These are phyloP conservation scores for Aspergillus cejpii DNA, from an alignment of 2,329 filamentous ascomycete species.

Conservation along the genomic window DNA sequence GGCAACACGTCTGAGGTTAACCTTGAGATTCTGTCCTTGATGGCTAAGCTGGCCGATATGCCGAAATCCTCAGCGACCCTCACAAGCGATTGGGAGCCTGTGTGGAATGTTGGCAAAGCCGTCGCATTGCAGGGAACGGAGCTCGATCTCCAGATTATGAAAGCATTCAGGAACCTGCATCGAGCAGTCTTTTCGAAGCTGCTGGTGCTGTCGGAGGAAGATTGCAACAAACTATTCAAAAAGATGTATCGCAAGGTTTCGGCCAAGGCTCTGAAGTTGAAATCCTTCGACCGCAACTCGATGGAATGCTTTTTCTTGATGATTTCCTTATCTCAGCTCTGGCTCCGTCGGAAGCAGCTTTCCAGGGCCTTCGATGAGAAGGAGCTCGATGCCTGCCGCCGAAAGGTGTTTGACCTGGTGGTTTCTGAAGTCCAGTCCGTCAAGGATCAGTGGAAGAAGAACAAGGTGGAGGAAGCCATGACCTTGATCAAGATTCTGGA, in stretches of 20 bases:
- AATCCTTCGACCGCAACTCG: slow-evolving; percentile 28
- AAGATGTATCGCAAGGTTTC: slow-evolving; percentile 31
- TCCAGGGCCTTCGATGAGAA: slow-evolving; percentile 23
- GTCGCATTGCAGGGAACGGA: slow-evolving; percentile 29
- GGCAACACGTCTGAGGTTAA: slow-evolving; percentile 22
- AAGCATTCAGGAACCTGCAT: slow-evolving; percentile 34
- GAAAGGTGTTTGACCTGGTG: slow-evolving; percentile 30
- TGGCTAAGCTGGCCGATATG: slow-evolving; percentile 37
- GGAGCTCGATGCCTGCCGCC: slow-evolving; percentile 28
- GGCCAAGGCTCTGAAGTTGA: slow-evolving; percentile 25
- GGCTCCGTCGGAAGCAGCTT: slow-evolving; percentile 29
- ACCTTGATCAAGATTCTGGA: slow-evolving; percentile 35
- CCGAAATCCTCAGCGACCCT: slow-evolving; percentile 34
- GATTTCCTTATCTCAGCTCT: slow-evolving; percentile 32
- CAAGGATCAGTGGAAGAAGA: slow-evolving; percentile 32
- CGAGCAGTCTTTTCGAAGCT: slow-evolving; percentile 32
- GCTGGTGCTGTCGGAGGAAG: slow-evolving; percentile 29
- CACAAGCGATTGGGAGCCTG: slow-evolving; percentile 32
- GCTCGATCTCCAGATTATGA: slow-evolving; percentile 31
- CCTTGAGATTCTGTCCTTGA: slow-evolving; percentile 33
- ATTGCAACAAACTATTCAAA: slow-evolving; percentile 31
- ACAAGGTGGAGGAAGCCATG: slow-evolving; percentile 29
- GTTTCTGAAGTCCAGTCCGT: slow-evolving; percentile 32
- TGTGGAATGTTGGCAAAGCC: slow-evolving; percentile 34
- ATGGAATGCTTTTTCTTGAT: slow-evolving; percentile 34